Conservation (phyloP, 1,139 yeast species). For the Lodderomyces margitis region DNA sequence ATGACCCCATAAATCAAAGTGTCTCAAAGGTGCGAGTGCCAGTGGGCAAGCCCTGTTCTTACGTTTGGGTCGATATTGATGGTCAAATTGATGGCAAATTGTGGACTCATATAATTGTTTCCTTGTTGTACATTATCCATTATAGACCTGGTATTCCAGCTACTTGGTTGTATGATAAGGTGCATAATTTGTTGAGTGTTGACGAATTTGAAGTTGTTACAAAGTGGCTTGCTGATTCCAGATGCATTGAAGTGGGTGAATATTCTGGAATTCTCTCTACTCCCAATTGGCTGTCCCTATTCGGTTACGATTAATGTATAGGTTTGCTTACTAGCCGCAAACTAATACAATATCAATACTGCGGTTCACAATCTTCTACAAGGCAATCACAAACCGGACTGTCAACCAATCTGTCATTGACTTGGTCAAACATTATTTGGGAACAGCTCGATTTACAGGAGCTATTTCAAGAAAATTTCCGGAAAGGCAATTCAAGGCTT, state of each 20-base stretch:
- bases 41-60: constrained; percentile 59
- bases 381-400: constrained; percentile 13
- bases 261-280: constrained; percentile 50
- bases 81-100: constrained; percentile 57
- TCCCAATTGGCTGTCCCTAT: constrained; percentile 48
- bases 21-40: constrained; percentile 42
- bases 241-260: constrained; percentile 36
- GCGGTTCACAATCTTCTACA: constrained; percentile 16
- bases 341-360: too few relatives aligned
- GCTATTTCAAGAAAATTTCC: constrained; percentile 10
- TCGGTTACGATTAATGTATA: neutral
- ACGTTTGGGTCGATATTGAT: constrained; percentile 67
- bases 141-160: constrained; percentile 65
- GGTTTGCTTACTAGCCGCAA: too few relatives aligned
- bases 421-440: constrained; percentile 12
- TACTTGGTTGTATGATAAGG: constrained; percentile 28
- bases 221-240: constrained; percentile 54
- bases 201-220: constrained; percentile 52
- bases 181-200: constrained; percentile 43
- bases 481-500: constrained; percentile 14
- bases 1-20: neutral
- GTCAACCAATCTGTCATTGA: constrained; percentile 15
- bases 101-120: constrained; percentile 58
- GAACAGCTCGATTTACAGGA: constrained; percentile 10
- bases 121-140: constrained; percentile 50